Percentiles rank a stretch among this genome's conserved stretches.
phyloP scores from a whole-genome alignment of 2,329 filamentous ascomycete genomes.

The Fusarium chlamydosporum region DNA sequence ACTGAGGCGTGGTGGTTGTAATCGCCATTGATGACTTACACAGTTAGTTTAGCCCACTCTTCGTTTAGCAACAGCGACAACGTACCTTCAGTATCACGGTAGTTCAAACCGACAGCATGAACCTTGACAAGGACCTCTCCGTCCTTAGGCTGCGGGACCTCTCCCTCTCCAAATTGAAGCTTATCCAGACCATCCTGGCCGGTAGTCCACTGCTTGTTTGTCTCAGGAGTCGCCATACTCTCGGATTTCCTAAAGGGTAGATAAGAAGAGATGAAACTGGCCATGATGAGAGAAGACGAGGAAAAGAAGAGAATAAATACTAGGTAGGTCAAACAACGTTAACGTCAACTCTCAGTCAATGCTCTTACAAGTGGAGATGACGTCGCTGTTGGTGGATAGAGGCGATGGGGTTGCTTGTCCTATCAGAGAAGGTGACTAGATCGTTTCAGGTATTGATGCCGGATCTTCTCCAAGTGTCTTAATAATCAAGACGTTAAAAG shows the following conservation, averaged over 20 bases:
- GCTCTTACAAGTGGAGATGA: slow-evolving; percentile 42
- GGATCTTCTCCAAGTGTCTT: slow-evolving; percentile 17
- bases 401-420: slow-evolving; percentile 13
- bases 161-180: slow-evolving; percentile 60
- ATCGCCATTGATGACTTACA: slow-evolving; percentile 71
- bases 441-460: slow-evolving; percentile 30
- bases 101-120: slow-evolving; percentile 64
- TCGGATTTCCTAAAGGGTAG: slow-evolving; percentile 41
- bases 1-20: slow-evolving; percentile 76
- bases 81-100: slow-evolving; percentile 64
- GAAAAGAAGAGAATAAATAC: neutral
- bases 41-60: neutral
- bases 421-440: slow-evolving; percentile 35
- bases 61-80: neutral
- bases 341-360: slow-evolving; percentile 29
- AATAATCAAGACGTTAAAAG: slow-evolving; percentile 31
- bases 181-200: slow-evolving; percentile 69
- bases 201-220: slow-evolving; percentile 68
- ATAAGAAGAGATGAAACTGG: slow-evolving; percentile 44
- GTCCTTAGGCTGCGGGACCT: slow-evolving; percentile 63
- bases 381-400: slow-evolving; percentile 37
- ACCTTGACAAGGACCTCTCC: slow-evolving; percentile 68
- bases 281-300: slow-evolving; percentile 25
- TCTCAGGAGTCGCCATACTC: slow-evolving; percentile 42
- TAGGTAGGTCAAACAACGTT: neutral